Base-by-base conservation (phyloP, 768 basidiomycete genomes). In the Psilocybe cubensis region DNA sequence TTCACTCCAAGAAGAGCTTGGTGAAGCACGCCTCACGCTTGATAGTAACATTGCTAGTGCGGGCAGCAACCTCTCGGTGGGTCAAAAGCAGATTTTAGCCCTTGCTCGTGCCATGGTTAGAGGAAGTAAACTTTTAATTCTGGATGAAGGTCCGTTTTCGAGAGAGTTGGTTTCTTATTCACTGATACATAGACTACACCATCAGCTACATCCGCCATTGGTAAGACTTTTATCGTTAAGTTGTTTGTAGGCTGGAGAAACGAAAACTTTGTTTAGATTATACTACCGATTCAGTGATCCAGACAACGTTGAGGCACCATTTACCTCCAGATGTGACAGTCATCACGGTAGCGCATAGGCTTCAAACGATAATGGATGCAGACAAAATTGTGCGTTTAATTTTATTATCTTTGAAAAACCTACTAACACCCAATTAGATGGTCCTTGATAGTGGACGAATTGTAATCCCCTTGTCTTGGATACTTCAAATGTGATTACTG, bases 21-120 rank as follows among this genome's bases (percentile, higher is more conserved):
- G 81, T 72, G 67, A 83, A 80, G 55, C 81, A 72, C 46, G 76
- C 74, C 69, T 82, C 35, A 75, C 72, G 4, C 69, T 84, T 17
- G 80, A 84, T 43, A 79, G 72, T 21, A 55, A 64, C 8, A 73
- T 84, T 42, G 63, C 76, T n/a, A 75, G 72, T 3, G 87, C 86
- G 5, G 90, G 89, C 3, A 70, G 77, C 17, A 92, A 92, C 66
- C 83, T 92, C 59, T 89, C 87, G 1, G 85, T 88, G 29, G 91
- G 91, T n/a, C 88, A 92, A 64, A 70, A 89, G 3, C 90, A 93
- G 61, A 79, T 88, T 44, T 79, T 88, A 46, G 85, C 86, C 7
- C 76, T 88, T 66, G 86, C 86, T 2, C 75, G 86, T 25, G 86
- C 86, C 1, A 77, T 87, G 54, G 72, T 87, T 17, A 74, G 83